phyloP scores from a whole-genome alignment of 2,329 filamentous ascomycete species.

The Calonectria crousiana region DNA sequence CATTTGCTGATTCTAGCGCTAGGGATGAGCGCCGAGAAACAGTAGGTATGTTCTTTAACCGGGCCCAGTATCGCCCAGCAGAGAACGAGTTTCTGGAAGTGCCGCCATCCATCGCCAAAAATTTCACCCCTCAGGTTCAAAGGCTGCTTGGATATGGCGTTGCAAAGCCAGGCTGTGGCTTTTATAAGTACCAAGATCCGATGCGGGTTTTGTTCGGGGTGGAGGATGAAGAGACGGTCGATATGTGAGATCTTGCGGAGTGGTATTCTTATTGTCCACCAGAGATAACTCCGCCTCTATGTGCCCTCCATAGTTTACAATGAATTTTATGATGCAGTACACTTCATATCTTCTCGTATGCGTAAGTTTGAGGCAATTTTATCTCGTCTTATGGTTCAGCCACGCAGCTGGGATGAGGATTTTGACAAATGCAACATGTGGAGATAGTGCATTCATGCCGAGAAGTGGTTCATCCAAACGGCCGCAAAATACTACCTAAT shows the following conservation, averaged over 20 bases:
- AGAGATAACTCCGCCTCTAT: too few relatives aligned
- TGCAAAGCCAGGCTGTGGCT: constrained; percentile 21
- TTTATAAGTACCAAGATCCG: constrained; percentile 33
- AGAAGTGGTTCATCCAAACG: too few relatives aligned
- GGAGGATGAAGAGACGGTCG: constrained; percentile 28
- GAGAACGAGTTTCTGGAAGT: constrained; percentile 35
- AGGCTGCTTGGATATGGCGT: constrained; percentile 26
- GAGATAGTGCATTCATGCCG: too few relatives aligned
- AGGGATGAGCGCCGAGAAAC: constrained; percentile 26
- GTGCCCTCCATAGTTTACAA: neutral
- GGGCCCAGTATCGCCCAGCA: constrained; percentile 24
- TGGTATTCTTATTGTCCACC: neutral
- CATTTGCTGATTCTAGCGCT: neutral
- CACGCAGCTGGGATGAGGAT: too few relatives aligned
- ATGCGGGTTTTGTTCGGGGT: constrained; percentile 31
- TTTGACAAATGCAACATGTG: too few relatives aligned
- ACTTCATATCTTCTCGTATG: too few relatives aligned
- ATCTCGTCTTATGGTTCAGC: too few relatives aligned
- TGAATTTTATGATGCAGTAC: neutral
- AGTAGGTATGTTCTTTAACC: constrained; percentile 30
- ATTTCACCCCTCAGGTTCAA: constrained; percentile 25
- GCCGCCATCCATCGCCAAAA: constrained; percentile 16
- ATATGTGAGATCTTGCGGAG: neutral
- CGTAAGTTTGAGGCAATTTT: too few relatives aligned
- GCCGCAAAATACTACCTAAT: too few relatives aligned